phyloP scores from a whole-genome alignment of 495 filamentous ascomycete species.

The Aspergillus mulundensis region DNA sequence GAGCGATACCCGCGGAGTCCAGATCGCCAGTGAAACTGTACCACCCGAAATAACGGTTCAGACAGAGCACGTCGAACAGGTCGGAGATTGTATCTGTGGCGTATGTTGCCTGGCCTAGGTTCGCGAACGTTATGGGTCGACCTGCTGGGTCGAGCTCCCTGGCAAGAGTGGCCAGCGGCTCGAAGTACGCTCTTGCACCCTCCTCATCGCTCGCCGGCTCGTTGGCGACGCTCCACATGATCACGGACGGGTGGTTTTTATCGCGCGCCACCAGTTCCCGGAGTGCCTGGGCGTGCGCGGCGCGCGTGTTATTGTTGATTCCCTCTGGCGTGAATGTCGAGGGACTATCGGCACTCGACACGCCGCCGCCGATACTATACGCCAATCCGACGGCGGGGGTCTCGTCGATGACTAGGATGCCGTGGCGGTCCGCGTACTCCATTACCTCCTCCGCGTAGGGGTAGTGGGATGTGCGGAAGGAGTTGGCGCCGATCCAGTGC shows the following conservation, averaged over 20 bases:
- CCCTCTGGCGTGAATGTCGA: not conserved
- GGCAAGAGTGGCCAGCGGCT: not conserved
- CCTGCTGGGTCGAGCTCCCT: not conserved
- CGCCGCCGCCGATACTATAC: not conserved
- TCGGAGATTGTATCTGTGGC: not conserved
- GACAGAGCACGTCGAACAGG: conserved; percentile 1
- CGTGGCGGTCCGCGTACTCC: conserved; percentile 14
- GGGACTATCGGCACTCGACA: not conserved
- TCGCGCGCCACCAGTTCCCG: not conserved
- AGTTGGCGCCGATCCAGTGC: conserved; percentile 22
- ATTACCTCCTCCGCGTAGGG: conserved; percentile 24
- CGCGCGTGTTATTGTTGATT: not conserved
- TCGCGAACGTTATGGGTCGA: not conserved
- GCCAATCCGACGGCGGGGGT: not conserved
- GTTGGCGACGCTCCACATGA: conserved; percentile 1
- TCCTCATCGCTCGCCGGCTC: not conserved
- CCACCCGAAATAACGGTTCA: conserved; percentile 4
- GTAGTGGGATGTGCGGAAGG: conserved; percentile 23
- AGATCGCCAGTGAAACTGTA: not conserved
- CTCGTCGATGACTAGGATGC: conserved; percentile 1
- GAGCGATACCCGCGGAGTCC: not conserved
- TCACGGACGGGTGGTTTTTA: not conserved
- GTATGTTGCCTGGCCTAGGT: not conserved
- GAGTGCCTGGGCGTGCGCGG: not conserved
- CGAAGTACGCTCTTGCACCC: not conserved